Evolutionary conservation across 192 early-diverging fungal genomes (phyloP), one percentile per base, ranked within the genome.

Genomic region (Rhizoclosmatium globosum): DNA sequence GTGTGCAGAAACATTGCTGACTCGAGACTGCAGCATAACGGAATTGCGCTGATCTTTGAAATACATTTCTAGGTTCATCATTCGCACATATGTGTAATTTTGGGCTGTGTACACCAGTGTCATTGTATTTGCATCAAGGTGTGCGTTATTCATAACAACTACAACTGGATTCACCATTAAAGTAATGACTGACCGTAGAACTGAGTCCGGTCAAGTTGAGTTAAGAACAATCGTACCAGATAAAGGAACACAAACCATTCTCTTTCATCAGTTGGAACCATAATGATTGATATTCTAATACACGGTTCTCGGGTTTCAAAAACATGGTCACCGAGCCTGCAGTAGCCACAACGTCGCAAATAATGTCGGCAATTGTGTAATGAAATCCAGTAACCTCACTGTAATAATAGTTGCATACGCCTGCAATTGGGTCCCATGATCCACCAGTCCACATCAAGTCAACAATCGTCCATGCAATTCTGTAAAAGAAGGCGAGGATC

Each of bases 361-460:
- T 68, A 19, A 68, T 68, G 21, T 68, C 43, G 23, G 65, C 65
- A 45, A 68, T 68, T 21, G 65, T 68, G 65, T 68, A 38, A 44
- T 68, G 65, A 45, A 68, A 68, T 43, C 65, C 65, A 7, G 45
- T 42, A 13, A 68, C 6, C 0, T 15, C 39, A 21, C 39, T 45
- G 65, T 15, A 45, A 45, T 68, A 11, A 41, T 68, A 68, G 43
- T 68, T 46, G 15, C 65, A 68, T 19, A 17, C 65, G 6, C 43
- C 4, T 4, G 23, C 43, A 3, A 13, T 42, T 21, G 31, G 9
- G 45, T 68, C 45, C 65, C 65, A 68, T 9, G 11, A 3, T 1
- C 65, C 65, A 31, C 65, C 65, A 17, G 65, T 68, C 15, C 19
- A 62, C 7, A 62, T 21, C 60, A 62, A 46, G 44, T 68, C 46